phyloP scores from a whole-genome alignment of 1,284 basidiomycete species.

The Moniliophthora roreri region DNA sequence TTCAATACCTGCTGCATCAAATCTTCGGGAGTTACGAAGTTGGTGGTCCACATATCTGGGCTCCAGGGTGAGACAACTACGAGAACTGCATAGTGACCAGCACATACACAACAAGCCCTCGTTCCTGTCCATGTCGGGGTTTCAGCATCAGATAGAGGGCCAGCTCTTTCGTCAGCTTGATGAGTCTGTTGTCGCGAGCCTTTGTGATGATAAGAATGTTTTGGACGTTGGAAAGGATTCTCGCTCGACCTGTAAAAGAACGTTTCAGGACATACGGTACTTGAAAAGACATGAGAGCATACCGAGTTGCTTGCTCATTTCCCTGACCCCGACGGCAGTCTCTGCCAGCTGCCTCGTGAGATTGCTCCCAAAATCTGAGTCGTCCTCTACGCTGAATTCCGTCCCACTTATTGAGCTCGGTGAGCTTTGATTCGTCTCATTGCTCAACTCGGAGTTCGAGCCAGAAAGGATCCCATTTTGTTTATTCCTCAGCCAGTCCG shows the following conservation, averaged over 20 bases:
- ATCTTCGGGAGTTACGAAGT: constrained; percentile 87
- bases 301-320: constrained; percentile 99
- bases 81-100: constrained; percentile 15
- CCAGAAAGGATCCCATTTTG: constrained; percentile 40
- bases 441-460: constrained; percentile 41
- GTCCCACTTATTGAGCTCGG: constrained; percentile 18
- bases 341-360: constrained; percentile 93
- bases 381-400: constrained; percentile 31
- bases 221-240: constrained; percentile 90
- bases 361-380: constrained; percentile 70
- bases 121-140: constrained; percentile 53
- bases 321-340: constrained; percentile 94
- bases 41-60: constrained; percentile 93
- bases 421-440: constrained; percentile 17
- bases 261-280: constrained; percentile 15
- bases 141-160: constrained; percentile 94
- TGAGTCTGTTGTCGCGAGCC: constrained; percentile 95
- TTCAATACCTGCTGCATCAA: constrained; percentile 89
- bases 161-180: constrained; percentile 92
- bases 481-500: constrained; percentile 65
- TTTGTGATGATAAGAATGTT: constrained; percentile 97
- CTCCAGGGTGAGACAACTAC: constrained; percentile 1
- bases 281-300: constrained; percentile 31
- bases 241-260: constrained; percentile 72
- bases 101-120: constrained; percentile 76